A percentile compares a stretch with the other conserved stretches of the same genome.
phyloP scores from a whole-genome alignment of 441 rosid species.

The Heliophila coronopifolia region DNA sequence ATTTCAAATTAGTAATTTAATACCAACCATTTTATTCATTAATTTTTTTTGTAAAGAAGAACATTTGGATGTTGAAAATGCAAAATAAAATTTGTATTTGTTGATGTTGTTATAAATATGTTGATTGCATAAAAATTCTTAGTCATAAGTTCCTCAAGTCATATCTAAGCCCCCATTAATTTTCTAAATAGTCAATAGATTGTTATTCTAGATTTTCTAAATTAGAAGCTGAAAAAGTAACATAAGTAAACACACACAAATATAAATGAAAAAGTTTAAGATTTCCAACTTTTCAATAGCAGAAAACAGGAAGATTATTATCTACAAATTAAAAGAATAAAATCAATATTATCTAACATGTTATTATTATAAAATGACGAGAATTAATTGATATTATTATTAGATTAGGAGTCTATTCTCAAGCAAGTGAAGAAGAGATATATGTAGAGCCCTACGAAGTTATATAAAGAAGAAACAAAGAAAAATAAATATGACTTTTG shows the following conservation, averaged over 20 bases:
- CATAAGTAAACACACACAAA: constrained; percentile 3
- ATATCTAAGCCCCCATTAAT: background rate
- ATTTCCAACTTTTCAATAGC: constrained; percentile 4
- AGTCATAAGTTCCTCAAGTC: background rate
- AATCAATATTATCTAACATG: constrained; percentile 15
- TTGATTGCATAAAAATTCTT: background rate
- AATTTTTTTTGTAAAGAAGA: background rate
- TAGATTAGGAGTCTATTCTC: constrained; percentile 9
- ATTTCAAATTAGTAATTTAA: constrained; percentile 19
- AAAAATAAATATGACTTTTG: too few relatives aligned
- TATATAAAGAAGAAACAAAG: constrained; percentile 17
- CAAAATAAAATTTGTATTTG: background rate
- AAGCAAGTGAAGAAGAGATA: constrained; percentile 16
- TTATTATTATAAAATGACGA: background rate
- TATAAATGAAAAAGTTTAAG: background rate
- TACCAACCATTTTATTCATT: constrained; percentile 28
- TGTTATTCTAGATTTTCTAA: too few relatives aligned
- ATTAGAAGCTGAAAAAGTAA: background rate
- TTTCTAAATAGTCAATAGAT: constrained; percentile 11
- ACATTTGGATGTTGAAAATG: constrained; percentile 15
- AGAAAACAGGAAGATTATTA: constrained; percentile 12
- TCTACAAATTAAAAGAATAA: constrained; percentile 15
- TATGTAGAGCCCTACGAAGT: constrained; percentile 25
- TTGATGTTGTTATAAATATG: constrained; percentile 4
- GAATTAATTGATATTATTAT: background rate